Base-by-base conservation (phyloP, 805 yeast genomes). In the Pichia rugopelliculosa region DNA sequence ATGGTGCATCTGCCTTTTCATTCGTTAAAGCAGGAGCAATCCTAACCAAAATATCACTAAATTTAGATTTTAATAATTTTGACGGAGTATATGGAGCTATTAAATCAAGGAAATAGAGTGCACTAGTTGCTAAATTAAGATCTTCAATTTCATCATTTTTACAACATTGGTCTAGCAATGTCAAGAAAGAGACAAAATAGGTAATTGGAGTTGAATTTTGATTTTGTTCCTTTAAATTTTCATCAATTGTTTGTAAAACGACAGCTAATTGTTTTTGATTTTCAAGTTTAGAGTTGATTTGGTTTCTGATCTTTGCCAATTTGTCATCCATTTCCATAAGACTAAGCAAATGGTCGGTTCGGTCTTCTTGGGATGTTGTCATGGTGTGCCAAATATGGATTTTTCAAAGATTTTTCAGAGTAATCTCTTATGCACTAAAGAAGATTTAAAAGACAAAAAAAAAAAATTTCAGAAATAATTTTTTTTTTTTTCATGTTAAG, bases 241-340 rank as follows among this genome's bases (percentile, higher is more conserved):
- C 96, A 62, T 93, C 99, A 42, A 93, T 90, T 4, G 97, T 96
- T 21, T 84, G 76, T 42, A 93, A 73, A 48, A 91, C 82, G 24
- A 87, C 68, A 9, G 96, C 96, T 53, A 87, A 72, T 60, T 84
- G 88, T 59, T 84, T 85, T 68, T 89, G 97, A 64, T 89, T 87
- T 22, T 84, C 88, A 44, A 90, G 69, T 62, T 87, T 88, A n/a
- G 96, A 87, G 52, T 68, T 74, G 57, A 76, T 68, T 59, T 89
- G 96, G 5, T 71, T 56, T 62, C 96, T 77, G 55, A 90, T 80
- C 60, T 79, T 79, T 49, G 77, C 73, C 39, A 87, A 66, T 60
- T 76, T 83, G 12, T 74, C 78, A 45, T 82, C 85, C 64, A 85
- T 67, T 55, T 76, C 84, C 53, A 80, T 45, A 22, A 45, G 45